Evolutionary conservation across 2,329 filamentous ascomycete species (phyloP).

Genomic region (Pyrenochaeta sp.): DNA sequence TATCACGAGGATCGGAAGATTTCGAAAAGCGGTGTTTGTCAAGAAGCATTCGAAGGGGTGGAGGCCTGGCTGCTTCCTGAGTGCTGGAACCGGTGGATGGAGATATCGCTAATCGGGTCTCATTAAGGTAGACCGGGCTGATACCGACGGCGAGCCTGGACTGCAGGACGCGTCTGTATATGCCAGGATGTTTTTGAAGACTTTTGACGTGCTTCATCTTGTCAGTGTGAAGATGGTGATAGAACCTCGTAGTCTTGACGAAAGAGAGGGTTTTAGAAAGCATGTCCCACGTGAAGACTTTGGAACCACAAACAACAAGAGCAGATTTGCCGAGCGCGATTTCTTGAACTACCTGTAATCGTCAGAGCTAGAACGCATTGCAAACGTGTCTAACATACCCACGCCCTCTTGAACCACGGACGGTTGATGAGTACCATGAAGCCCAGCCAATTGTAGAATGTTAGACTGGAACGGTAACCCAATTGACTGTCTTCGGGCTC

Average conservation of each 20-base stretch:
- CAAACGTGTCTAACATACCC: conserved; percentile 21
- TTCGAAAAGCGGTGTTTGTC: conserved; percentile 35
- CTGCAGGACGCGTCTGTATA: conserved; percentile 30
- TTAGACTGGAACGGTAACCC: conserved; percentile 13
- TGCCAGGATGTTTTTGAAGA: conserved; percentile 25
- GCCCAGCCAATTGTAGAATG: conserved; percentile 36
- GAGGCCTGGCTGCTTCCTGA: conserved; percentile 3
- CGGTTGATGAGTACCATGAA: conserved; percentile 39
- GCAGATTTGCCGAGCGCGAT: conserved; percentile 35
- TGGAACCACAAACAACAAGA: conserved; percentile 27
- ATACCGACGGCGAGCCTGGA: conserved; percentile 28
- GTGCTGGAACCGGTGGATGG: background rate
- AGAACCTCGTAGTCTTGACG: conserved; percentile 33
- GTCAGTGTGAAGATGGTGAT: conserved; percentile 37
- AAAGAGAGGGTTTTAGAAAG: conserved; percentile 34
- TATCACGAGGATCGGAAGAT: conserved; percentile 39
- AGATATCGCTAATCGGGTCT: conserved; percentile 23
- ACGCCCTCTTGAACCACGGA: conserved; percentile 40
- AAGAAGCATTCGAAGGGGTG: conserved; percentile 28
- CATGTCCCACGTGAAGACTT: conserved; percentile 29
- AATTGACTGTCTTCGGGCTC: conserved; percentile 9
- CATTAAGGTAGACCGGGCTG: conserved; percentile 33
- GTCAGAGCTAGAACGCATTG: background rate
- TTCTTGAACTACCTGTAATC: conserved; percentile 35
- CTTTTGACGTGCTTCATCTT: conserved; percentile 30